phyloP scores from a whole-genome alignment of 768 basidiomycete genomes.

The Trametes meyenii region DNA sequence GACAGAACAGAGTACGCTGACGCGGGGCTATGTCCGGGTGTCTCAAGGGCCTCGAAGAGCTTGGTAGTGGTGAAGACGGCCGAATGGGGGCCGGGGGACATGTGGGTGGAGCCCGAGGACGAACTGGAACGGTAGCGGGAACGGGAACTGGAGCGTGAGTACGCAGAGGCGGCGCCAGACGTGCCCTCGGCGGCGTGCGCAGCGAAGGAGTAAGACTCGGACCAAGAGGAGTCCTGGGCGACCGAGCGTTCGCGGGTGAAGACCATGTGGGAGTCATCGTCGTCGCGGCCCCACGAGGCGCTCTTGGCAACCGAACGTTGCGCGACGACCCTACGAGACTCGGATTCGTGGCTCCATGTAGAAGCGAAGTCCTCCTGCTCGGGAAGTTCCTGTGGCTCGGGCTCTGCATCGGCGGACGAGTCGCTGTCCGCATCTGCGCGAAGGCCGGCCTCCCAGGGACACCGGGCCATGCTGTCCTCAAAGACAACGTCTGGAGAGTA shows the following conservation, averaged over 20 bases:
- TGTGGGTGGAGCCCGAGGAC: slow-evolving; percentile 17
- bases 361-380: slow-evolving; percentile 32
- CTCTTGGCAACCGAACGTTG: slow-evolving; percentile 21
- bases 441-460: slow-evolving; percentile 77
- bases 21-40: slow-evolving; percentile 33
- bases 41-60: slow-evolving; percentile 31
- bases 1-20: slow-evolving; percentile 52
- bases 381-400: slow-evolving; percentile 44
- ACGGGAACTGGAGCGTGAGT: slow-evolving; percentile 15
- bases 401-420: slow-evolving; percentile 51
- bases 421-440: slow-evolving; percentile 51
- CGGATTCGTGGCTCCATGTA: slow-evolving; percentile 31
- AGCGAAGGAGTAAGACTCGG: slow-evolving; percentile 22
- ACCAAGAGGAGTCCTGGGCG: slow-evolving; percentile 24
- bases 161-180: slow-evolving; percentile 12
- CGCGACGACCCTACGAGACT: slow-evolving; percentile 37
- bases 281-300: slow-evolving; percentile 21
- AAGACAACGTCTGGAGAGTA: slow-evolving; percentile 78
- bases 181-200: slow-evolving; percentile 15
- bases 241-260: slow-evolving; percentile 29
- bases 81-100: slow-evolving; percentile 26
- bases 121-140: not conserved
- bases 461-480: slow-evolving; percentile 79
- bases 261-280: slow-evolving; percentile 36
- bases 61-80: slow-evolving; percentile 33